Evolutionary conservation across 2,329 filamentous ascomycete species (phyloP).

Genomic region (Diaporthe citriasiana): DNA sequence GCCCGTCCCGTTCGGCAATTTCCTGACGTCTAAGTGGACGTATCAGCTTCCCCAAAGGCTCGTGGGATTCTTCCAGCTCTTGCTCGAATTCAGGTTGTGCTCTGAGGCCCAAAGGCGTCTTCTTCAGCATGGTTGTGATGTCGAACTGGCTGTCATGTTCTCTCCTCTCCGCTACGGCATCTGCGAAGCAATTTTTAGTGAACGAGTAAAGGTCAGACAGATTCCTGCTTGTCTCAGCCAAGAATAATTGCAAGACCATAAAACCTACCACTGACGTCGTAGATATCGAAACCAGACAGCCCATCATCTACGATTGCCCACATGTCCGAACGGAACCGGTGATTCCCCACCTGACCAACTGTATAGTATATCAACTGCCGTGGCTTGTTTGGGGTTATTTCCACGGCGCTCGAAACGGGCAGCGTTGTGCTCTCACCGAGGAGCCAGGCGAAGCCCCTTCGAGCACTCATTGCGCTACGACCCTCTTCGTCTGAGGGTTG

Average conservation of each 20-base stretch:
- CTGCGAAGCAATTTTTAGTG: not conserved
- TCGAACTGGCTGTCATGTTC: not conserved
- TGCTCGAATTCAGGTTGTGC: not conserved
- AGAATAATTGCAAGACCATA: too few species aligned
- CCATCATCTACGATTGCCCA: constrained; percentile 5
- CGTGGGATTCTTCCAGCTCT: not conserved
- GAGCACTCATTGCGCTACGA: not conserved
- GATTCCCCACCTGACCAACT: not conserved
- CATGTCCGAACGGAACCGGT: not conserved
- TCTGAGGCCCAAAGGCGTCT: not conserved
- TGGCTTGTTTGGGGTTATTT: too few species aligned
- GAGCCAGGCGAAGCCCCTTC: too few species aligned
- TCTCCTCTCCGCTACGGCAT: not conserved
- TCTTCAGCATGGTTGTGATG: not conserved
- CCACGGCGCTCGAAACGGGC: too few species aligned
- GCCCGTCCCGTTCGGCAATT: constrained; percentile 8
- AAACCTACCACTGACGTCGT: constrained; percentile 11
- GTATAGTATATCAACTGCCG: not conserved
- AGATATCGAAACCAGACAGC: not conserved
- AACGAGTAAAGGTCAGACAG: too few species aligned
- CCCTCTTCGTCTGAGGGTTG: too few species aligned
- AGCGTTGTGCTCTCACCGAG: too few species aligned
- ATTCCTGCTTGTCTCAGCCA: accelerated
- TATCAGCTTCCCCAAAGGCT: not conserved
- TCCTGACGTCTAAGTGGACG: not conserved